phyloP scores from a whole-genome alignment of 352 stramenopile species.

The Globisporangium emineosum region DNA sequence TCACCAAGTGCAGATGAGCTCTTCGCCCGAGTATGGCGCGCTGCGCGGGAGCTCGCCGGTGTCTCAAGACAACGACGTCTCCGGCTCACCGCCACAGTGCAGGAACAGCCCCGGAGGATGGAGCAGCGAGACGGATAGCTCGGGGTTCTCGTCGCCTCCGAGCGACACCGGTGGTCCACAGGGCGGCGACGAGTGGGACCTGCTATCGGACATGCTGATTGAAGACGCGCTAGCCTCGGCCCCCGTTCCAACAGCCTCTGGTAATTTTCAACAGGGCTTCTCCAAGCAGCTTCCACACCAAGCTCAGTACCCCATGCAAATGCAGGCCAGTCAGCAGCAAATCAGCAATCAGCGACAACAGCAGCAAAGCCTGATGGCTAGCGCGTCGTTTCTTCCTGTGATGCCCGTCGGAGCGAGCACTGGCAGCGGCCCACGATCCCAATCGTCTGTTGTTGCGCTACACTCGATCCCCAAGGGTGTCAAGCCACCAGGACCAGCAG shows the following conservation, averaged over 20 bases:
- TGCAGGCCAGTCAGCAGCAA: constrained; percentile 1
- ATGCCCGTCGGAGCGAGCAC: not conserved
- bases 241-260: not conserved
- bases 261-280: not conserved
- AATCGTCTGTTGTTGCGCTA: not conserved
- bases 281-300: constrained; percentile 1
- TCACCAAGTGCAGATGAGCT: constrained; percentile 6
- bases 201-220: constrained; percentile 55
- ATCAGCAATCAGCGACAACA: constrained; percentile 4
- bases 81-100: not conserved
- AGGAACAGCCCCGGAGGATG: constrained; percentile 17
- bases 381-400: not conserved
- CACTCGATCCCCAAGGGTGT: not conserved
- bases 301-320: not conserved
- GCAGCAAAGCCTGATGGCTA: not conserved
- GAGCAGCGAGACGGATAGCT: constrained; percentile 32
- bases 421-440: not conserved
- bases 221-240: constrained; percentile 35
- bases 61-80: not conserved
- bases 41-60: constrained; percentile 5
- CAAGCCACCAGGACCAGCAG: constrained; percentile 1
- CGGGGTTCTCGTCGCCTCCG: constrained; percentile 27
- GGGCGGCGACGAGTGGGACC: constrained; percentile 40
- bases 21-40: not conserved
- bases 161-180: constrained; percentile 23